Evolutionary conservation across 2,329 filamentous ascomycete species (phyloP).

Genomic region (Teratosphaeria viscida): DNA sequence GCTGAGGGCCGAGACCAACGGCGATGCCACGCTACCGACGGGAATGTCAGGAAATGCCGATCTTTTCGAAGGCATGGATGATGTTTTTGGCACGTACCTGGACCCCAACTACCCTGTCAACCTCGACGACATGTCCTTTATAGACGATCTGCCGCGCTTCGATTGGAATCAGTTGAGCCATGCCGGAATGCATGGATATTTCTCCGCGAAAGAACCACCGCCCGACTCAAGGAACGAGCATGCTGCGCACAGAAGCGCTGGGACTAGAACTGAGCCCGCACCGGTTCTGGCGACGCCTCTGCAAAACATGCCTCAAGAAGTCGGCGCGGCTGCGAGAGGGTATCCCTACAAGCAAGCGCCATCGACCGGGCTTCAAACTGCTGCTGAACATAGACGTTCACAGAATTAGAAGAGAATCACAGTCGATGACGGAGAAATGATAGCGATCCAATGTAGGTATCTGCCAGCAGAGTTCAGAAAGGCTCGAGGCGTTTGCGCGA

Average conservation of each 20-base stretch:
- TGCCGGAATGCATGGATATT: neutral
- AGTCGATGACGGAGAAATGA: neutral
- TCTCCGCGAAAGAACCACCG: neutral
- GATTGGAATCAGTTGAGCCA: conserved; percentile 6
- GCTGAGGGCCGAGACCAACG: neutral
- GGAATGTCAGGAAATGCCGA: conserved; percentile 4
- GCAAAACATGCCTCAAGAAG: neutral
- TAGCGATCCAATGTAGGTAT: neutral
- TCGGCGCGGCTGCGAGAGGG: neutral
- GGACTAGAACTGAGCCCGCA: neutral
- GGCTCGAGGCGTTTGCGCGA: neutral
- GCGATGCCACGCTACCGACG: neutral
- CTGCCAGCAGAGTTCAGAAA: neutral
- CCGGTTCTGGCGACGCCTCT: neutral
- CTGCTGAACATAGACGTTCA: neutral
- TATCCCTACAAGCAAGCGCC: neutral
- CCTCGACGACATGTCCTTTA: conserved; percentile 23
- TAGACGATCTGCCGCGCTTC: conserved; percentile 18
- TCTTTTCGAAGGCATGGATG: conserved; percentile 25
- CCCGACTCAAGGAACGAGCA: neutral
- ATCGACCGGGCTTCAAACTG: neutral
- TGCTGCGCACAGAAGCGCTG: neutral
- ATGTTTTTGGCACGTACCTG: conserved; percentile 24
- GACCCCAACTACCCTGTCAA: conserved; percentile 26
- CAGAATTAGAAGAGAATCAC: neutral